Conservation (phyloP, 2,329 filamentous ascomycete genomes). For the Penicillium sp. region DNA sequence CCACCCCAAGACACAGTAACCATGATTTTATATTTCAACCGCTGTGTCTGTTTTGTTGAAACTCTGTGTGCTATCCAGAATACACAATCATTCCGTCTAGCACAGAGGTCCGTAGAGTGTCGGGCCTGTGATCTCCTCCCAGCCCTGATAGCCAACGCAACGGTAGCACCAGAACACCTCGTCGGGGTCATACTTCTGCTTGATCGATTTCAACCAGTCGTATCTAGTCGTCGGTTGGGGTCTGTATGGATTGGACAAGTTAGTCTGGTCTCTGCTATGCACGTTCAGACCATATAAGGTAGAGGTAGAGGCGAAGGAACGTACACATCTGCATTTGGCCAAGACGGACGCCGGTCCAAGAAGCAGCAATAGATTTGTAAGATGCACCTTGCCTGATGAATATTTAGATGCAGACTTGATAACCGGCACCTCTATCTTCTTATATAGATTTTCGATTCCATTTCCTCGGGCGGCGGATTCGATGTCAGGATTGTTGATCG, state of each 20-base stretch:
- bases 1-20: too few species aligned
- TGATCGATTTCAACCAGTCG: conserved; percentile 33
- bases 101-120: not conserved
- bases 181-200: not conserved
- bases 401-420: not conserved
- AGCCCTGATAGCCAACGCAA: not conserved
- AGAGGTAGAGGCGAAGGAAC: not conserved
- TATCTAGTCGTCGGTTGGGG: not conserved
- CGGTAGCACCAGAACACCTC: not conserved
- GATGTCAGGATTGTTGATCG: too few species aligned
- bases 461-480: too few species aligned
- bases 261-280: not conserved
- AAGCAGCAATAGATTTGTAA: not conserved
- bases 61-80: not conserved
- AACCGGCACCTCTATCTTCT: not conserved
- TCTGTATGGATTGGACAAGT: not conserved
- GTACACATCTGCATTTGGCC: not conserved
- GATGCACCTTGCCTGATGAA: not conserved
- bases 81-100: not conserved
- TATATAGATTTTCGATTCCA: too few species aligned
- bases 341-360: not conserved
- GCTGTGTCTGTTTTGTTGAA: not conserved
- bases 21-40: too few species aligned
- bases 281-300: too few species aligned
- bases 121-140: not conserved